These are phyloP conservation scores for Rhytidiadelphus loreus DNA, from an alignment of 225 moss, liverwort and hornwort species.

Conservation along the genomic window DNA sequence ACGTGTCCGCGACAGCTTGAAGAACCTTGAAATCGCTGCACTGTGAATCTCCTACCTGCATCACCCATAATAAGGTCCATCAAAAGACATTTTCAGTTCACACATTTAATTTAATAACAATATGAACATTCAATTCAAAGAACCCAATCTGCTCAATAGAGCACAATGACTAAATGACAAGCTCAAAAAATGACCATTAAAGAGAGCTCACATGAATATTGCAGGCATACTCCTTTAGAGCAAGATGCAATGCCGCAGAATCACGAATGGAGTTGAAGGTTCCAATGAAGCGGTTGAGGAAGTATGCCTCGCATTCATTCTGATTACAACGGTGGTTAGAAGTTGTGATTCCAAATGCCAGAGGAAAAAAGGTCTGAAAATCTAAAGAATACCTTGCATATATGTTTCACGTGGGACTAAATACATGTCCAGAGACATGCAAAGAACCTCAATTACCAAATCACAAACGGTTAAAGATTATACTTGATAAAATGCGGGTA, in stretches of 20 bases:
- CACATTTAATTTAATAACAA: not conserved
- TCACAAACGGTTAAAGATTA: not conserved
- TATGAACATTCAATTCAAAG: not conserved
- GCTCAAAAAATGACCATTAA: not conserved
- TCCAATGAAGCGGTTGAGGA: constrained; percentile 85
- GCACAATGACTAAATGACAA: not conserved
- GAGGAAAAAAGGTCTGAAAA: not conserved
- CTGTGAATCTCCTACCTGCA: constrained; percentile 92
- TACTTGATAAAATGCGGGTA: constrained; percentile 72
- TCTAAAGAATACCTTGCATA: not conserved
- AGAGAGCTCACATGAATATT: constrained; percentile 68
- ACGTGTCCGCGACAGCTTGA: constrained; percentile 81
- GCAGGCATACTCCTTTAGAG: constrained; percentile 93
- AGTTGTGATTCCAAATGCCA: not conserved
- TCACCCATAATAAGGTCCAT: not conserved
- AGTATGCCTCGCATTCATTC: constrained; percentile 89
- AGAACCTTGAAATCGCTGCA: constrained; percentile 81
- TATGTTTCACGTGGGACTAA: not conserved
- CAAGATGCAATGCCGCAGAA: constrained; percentile 65
- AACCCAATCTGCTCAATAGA: not conserved
- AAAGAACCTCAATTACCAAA: not conserved
- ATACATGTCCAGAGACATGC: not conserved
- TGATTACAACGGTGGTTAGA: constrained; percentile 17
- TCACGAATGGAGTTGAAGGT: constrained; percentile 88
- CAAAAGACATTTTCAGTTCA: not conserved